Base-by-base conservation (phyloP, 352 stramenopile genomes). In the Phytophthora vignae region DNA sequence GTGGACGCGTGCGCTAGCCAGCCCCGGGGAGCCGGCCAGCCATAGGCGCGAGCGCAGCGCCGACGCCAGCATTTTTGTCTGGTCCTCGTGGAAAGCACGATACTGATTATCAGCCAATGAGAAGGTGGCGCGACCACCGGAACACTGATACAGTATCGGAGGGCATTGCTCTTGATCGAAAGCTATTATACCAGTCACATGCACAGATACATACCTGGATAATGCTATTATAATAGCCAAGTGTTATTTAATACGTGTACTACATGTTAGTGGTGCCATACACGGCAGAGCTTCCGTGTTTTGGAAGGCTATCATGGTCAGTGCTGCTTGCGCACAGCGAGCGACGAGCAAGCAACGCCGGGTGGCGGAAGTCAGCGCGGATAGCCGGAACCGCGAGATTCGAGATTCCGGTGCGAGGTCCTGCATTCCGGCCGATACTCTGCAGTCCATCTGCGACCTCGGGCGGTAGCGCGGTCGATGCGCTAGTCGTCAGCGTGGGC, bases 21-120 rank as follows among this genome's bases (percentile, higher is more conserved):
- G 33, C 36, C 48, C 29, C 7, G 10, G 27, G 14, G 31, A 17
- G n/a, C 21, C 11, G 12, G n/a, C 17, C 25, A 49, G 11, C 60
- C 21, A 57, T 54, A 19, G 31, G n/a, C 53, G 40, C 38, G 29
- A 53, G n/a, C 33, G 31, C 31, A 54, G 55, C 22, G 31, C 55
- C 19, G 9, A 25, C 31, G 19, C 55, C 19, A 70, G 14, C 36
- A 68, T 68, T 21, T 31, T 42, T 42, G 17, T 65, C 22, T 48
- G 44, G 55, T 50, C 21, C 33, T 29, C 4, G 31, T 61, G 33
- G 55, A 65, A 17, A 31, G 27, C 27, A 5, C 27, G 27, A 7
- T 4, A 31, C 0, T 59, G 48, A 36, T 54, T 55, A 42, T 38
- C 33, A 40, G 22, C 62, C 64, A 71, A 71, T 65, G 33, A 55